Percentiles rank a stretch among this genome's conserved stretches.
These are phyloP conservation scores for Endoconidiophora polonica DNA, from an alignment of 2,329 filamentous ascomycete genomes.

Conservation along the genomic window DNA sequence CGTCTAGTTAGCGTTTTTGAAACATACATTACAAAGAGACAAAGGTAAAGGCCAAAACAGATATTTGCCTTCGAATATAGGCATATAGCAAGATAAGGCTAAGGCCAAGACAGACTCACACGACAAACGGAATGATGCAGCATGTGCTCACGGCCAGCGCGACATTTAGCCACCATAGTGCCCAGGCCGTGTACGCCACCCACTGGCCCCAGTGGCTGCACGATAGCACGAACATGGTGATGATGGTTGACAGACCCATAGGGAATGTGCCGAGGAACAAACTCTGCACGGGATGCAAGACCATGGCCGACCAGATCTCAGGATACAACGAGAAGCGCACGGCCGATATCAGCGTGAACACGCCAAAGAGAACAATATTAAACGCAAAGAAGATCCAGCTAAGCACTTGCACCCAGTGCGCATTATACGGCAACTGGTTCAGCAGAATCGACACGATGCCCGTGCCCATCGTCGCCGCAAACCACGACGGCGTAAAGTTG, in stretches of 20 bases:
- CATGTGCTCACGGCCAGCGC: constrained; percentile 35
- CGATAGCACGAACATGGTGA: constrained; percentile 45
- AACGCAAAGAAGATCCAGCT: constrained; percentile 43
- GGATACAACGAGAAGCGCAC: constrained; percentile 50
- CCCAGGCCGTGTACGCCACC: constrained; percentile 38
- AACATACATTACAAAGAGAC: background rate
- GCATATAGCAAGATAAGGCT: background rate
- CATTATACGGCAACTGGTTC: constrained; percentile 43
- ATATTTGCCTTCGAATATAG: background rate
- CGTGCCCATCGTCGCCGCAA: constrained; percentile 48
- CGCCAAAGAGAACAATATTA: constrained; percentile 40
- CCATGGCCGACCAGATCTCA: constrained; percentile 48
- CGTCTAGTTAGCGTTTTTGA: background rate
- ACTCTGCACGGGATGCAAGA: constrained; percentile 47
- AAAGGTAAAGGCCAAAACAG: background rate
- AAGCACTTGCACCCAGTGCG: constrained; percentile 38
- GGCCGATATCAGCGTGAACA: constrained; percentile 36
- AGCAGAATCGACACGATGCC: constrained; percentile 50
- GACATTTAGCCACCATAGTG: constrained; percentile 40
- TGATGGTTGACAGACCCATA: constrained; percentile 52
- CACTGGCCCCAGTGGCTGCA: constrained; percentile 47
- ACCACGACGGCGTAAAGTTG: constrained; percentile 42
- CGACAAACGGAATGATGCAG: constrained; percentile 38
- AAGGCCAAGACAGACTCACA: constrained; percentile 23
- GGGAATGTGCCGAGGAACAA: constrained; percentile 53